A percentile compares a stretch with the other conserved stretches of the same genome.
These are phyloP conservation scores for Colletotrichum tropicale DNA, from an alignment of 2,329 filamentous ascomycete species.

Conservation along the genomic window DNA sequence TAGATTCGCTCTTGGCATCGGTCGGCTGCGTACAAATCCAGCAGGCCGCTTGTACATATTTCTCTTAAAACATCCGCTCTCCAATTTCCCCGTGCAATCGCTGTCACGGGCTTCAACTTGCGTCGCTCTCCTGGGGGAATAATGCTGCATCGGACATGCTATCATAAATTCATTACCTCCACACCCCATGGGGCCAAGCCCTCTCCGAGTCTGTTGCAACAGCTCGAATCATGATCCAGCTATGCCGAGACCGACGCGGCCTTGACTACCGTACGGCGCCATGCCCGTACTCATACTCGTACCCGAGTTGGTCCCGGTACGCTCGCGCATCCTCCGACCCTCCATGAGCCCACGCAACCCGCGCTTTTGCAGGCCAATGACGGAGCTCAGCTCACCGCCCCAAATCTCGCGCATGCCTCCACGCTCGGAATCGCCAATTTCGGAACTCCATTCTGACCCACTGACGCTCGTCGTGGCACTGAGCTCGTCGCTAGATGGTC, in stretches of 20 bases:
- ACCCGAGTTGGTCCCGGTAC: conserved; percentile 51
- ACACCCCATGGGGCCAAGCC: background rate
- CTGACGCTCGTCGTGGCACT: conserved; percentile 56
- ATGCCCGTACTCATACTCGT: conserved; percentile 22
- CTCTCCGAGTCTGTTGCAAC: background rate
- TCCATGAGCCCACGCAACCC: conserved; percentile 94
- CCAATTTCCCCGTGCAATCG: background rate
- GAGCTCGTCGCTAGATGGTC: conserved; percentile 51
- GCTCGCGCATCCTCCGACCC: conserved; percentile 82
- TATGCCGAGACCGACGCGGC: conserved; percentile 58
- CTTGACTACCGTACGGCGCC: conserved; percentile 23
- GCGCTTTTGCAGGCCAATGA: conserved; percentile 94
- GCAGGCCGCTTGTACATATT: background rate
- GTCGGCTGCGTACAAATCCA: background rate
- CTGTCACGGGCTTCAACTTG: background rate
- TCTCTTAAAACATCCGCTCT: background rate
- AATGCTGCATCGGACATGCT: conserved; percentile 9
- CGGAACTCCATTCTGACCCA: conserved; percentile 62
- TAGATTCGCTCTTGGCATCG: background rate
- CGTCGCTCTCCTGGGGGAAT: background rate
- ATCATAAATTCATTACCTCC: conserved; percentile 18
- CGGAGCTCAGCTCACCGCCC: conserved; percentile 81
- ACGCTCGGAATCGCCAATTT: conserved; percentile 54
- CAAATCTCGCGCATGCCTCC: conserved; percentile 69
- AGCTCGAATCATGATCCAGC: conserved; percentile 44